Conservation (phyloP, 2,329 filamentous ascomycete species). For the Zymoseptoria crescenta region DNA sequence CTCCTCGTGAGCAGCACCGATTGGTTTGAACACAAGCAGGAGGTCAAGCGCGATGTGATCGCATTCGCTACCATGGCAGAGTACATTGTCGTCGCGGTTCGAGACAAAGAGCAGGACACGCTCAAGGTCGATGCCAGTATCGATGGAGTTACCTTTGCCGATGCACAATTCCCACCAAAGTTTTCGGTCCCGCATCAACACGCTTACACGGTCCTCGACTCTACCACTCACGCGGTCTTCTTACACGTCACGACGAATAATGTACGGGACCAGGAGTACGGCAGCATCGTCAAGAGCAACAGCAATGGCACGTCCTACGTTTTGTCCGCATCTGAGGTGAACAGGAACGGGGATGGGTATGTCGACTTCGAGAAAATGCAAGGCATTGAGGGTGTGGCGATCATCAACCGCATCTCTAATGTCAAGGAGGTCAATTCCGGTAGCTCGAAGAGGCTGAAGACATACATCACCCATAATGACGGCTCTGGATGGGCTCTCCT, state of each 20-base stretch:
- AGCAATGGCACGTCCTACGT: conserved; percentile 96
- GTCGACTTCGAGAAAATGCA: conserved; percentile 97
- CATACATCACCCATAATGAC: conserved; percentile 93
- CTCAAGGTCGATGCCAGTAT: conserved; percentile 75
- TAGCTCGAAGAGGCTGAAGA: conserved; percentile 71
- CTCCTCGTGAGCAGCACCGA: conserved; percentile 71
- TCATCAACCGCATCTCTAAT: conserved; percentile 83
- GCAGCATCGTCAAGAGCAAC: conserved; percentile 93
- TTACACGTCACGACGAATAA: conserved; percentile 79
- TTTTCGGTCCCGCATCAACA: conserved; percentile 70
- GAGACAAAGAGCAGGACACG: conserved; percentile 56
- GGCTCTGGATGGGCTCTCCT: conserved; percentile 79
- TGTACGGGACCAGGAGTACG: conserved; percentile 58
- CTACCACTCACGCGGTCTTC: conserved; percentile 89
- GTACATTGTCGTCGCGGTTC: conserved; percentile 82
- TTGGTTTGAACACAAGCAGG: conserved; percentile 61
- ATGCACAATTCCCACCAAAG: conserved; percentile 77
- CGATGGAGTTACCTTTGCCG: conserved; percentile 73
- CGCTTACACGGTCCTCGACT: conserved; percentile 89
- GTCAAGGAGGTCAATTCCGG: conserved; percentile 54
- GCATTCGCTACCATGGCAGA: conserved; percentile 93
- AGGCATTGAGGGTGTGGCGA: conserved; percentile 78
- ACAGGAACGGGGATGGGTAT: conserved; percentile 66
- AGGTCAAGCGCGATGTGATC: conserved; percentile 62
- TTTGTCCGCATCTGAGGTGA: conserved; percentile 71